Evolutionary conservation across 345 rosid genomes (phyloP).

Genomic region (Populus nigra): DNA sequence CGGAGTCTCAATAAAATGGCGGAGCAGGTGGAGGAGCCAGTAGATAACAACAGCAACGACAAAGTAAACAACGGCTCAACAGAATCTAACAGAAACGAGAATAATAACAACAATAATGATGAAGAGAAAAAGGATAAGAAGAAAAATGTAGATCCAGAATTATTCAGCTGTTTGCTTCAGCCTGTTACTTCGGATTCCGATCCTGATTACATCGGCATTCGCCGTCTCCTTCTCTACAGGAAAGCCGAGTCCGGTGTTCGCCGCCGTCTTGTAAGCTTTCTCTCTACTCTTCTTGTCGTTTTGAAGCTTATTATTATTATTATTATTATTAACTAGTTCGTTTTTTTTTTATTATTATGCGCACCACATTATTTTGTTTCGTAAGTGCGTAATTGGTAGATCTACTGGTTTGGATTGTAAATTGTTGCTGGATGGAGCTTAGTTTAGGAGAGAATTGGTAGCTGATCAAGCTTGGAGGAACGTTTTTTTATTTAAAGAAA

Average conservation of each 20-base stretch:
- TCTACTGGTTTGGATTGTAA: background rate
- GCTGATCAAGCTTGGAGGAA: background rate
- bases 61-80: slow-evolving; percentile 22
- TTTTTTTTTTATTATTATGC: background rate
- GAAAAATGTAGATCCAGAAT: slow-evolving; percentile 55
- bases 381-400: background rate
- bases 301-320: background rate
- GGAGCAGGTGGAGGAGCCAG: slow-evolving; percentile 16
- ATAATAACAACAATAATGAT: background rate
- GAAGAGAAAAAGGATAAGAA: slow-evolving; percentile 12
- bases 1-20: slow-evolving; percentile 36
- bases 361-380: background rate
- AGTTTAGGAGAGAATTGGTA: background rate
- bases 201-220: slow-evolving; percentile 68
- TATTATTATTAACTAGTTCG: too few relatives aligned
- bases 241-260: slow-evolving; percentile 61
- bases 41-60: background rate
- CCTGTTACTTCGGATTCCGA: slow-evolving; percentile 57
- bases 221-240: slow-evolving; percentile 80
- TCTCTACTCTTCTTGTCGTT: slow-evolving; percentile 2
- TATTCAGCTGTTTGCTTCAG: slow-evolving; percentile 76
- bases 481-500: too few relatives aligned
- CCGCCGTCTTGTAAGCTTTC: slow-evolving; percentile 59
- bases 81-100: slow-evolving; percentile 18
- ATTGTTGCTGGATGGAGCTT: background rate